phyloP scores from a whole-genome alignment of 495 filamentous ascomycete genomes.

The Niebla homalea region DNA sequence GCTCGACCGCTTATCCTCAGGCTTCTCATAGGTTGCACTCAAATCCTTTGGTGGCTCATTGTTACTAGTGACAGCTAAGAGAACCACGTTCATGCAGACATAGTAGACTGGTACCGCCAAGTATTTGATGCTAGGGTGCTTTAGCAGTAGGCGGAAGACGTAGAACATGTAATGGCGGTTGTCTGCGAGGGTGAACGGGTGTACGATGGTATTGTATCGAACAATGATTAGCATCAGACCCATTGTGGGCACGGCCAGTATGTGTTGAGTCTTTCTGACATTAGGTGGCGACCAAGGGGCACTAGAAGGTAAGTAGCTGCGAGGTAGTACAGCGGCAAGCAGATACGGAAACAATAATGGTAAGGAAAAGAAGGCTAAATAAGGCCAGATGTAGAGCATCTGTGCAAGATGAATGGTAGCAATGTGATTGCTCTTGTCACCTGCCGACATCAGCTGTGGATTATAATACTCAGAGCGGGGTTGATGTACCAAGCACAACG shows the following conservation, averaged over 20 bases:
- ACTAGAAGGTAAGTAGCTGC: conserved; percentile 22
- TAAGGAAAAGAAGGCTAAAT: conserved; percentile 76
- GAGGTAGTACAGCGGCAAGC: conserved; percentile 28
- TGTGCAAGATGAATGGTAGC: conserved; percentile 81
- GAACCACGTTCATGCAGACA: conserved; percentile 25
- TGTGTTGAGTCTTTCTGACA: conserved; percentile 18
- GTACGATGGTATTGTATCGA: conserved; percentile 78
- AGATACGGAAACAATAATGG: conserved; percentile 53
- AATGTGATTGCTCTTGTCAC: conserved; percentile 87
- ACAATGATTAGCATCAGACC: conserved; percentile 43
- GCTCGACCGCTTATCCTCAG: no score
- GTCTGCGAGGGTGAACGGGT: conserved; percentile 92
- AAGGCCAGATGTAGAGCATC: conserved; percentile 89
- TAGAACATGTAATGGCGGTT: conserved; percentile 98
- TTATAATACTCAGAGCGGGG: not conserved
- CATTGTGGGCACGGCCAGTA: conserved; percentile 27
- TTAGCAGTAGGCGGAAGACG: conserved; percentile 73
- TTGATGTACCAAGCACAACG: conserved; percentile 65
- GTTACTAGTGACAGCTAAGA: no score
- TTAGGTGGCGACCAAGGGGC: conserved; percentile 27
- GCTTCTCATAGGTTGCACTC: no score
- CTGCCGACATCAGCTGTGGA: conserved; percentile 25
- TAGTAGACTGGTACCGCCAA: conserved; percentile 50
- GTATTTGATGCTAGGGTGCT: conserved; percentile 52
- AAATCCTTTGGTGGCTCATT: no score